These are phyloP conservation scores for Mycena polygramma DNA, from an alignment of 768 basidiomycete genomes.

Conservation along the genomic window DNA sequence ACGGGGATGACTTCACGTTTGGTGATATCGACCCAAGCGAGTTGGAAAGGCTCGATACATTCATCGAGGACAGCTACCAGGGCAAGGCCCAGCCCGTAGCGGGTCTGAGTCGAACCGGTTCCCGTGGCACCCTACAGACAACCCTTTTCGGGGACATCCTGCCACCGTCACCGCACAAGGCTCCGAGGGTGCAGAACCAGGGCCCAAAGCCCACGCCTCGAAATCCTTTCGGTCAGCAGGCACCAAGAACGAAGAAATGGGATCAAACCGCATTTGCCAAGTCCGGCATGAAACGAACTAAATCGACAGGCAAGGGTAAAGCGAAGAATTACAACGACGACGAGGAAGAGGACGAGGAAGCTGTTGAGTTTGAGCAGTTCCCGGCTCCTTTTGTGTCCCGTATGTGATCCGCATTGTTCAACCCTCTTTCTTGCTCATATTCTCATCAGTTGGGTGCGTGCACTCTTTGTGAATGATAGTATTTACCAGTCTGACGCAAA, in stretches of 20 bases:
- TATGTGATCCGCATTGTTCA: conserved; percentile 52
- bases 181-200: conserved; percentile 52
- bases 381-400: conserved; percentile 82
- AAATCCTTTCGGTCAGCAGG: conserved; percentile 66
- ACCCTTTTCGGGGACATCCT: conserved; percentile 77
- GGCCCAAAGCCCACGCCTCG: conserved; percentile 58
- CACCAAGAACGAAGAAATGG: conserved; percentile 86
- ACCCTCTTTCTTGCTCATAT: conserved; percentile 31
- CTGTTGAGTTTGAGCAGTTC: conserved; percentile 83
- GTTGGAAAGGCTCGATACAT: conserved; percentile 65
- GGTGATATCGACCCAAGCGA: conserved; percentile 68
- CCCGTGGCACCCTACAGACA: conserved; percentile 65
- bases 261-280: conserved; percentile 91
- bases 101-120: conserved; percentile 56
- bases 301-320: conserved; percentile 68
- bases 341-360: conserved; percentile 74
- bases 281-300: conserved; percentile 73
- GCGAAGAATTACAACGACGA: conserved; percentile 62
- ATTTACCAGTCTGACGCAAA: conserved; percentile 6
- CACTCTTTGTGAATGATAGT: conserved; percentile 20
- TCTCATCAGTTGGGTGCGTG: conserved; percentile 66
- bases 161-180: conserved; percentile 50
- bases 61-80: conserved; percentile 63
- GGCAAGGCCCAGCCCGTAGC: conserved; percentile 55
- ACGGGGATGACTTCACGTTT: conserved; percentile 60